A percentile compares a stretch with the other conserved stretches of the same genome.
Conservation (phyloP, 768 basidiomycete species). For the Rhodocollybia butyracea region DNA sequence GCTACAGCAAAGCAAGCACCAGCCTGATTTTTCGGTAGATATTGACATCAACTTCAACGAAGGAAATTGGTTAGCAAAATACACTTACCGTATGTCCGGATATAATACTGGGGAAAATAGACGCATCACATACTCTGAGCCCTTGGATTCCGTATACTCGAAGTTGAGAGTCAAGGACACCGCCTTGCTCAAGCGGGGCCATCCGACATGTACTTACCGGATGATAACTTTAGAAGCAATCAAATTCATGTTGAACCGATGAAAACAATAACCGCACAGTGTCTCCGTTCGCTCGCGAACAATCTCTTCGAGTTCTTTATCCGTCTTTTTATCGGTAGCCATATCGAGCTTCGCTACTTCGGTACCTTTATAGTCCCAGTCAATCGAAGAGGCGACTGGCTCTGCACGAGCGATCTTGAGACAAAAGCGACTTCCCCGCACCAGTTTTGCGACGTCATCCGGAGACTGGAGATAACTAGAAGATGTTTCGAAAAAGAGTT, state of each 20-base stretch:
- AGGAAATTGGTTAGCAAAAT: background rate
- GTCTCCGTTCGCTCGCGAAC: conserved; percentile 42
- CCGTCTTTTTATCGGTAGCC: conserved; percentile 29
- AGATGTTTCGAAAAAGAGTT: background rate
- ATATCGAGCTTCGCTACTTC: conserved; percentile 34
- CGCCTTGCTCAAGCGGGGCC: conserved; percentile 36
- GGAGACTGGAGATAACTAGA: conserved; percentile 37
- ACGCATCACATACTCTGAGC: conserved; percentile 46
- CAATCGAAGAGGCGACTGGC: conserved; percentile 36
- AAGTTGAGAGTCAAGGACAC: conserved; percentile 27
- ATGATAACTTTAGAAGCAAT: conserved; percentile 29
- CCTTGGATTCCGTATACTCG: conserved; percentile 39
- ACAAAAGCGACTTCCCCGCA: conserved; percentile 36
- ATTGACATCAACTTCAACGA: background rate
- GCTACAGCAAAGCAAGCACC: background rate
- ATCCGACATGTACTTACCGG: conserved; percentile 45
- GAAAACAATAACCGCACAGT: conserved; percentile 17
- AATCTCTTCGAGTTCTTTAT: conserved; percentile 39
- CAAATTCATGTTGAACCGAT: background rate
- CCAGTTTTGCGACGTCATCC: conserved; percentile 40
- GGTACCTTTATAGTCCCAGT: conserved; percentile 26
- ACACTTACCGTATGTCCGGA: conserved; percentile 44
- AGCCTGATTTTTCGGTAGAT: conserved; percentile 5
- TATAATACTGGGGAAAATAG: conserved; percentile 42
- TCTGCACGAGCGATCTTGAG: conserved; percentile 36